Evolutionary conservation across 2,329 filamentous ascomycete genomes (phyloP).

Genomic region (Calonectria hawksworthii): DNA sequence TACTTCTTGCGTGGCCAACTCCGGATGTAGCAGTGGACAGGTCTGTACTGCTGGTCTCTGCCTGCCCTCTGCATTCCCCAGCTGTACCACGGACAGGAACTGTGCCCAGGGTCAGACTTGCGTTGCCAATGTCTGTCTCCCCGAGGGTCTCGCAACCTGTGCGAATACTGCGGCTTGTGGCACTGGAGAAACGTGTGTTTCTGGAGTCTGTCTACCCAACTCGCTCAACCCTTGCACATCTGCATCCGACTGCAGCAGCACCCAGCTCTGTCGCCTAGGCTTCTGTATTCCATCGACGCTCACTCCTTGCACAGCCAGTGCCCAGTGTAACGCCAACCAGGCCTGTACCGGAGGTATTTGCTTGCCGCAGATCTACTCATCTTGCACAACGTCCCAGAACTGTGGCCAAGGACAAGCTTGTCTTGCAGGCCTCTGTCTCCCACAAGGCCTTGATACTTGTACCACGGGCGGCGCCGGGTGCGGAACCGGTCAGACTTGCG

Average conservation of each 20-base stretch:
- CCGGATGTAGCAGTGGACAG: not conserved
- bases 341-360: slow-evolving; percentile 18
- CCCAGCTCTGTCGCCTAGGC: slow-evolving; percentile 10
- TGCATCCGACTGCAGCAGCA: not conserved
- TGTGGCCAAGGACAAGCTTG: slow-evolving; percentile 18
- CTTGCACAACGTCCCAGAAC: slow-evolving; percentile 5
- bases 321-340: not conserved
- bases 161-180: not conserved
- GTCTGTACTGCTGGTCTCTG: slow-evolving; percentile 8
- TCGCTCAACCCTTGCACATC: not conserved
- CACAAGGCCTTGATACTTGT: slow-evolving; percentile 9
- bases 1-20: not conserved
- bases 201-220: slow-evolving; percentile 1
- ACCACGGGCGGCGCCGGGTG: not conserved
- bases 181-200: not conserved
- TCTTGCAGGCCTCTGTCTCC: slow-evolving; percentile 15
- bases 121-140: not conserved
- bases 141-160: not conserved
- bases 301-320: not conserved
- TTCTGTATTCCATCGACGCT: slow-evolving; percentile 20
- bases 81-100: slow-evolving; percentile 1
- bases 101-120: not conserved
- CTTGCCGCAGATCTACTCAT: not conserved
- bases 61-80: not conserved
- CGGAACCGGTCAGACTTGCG: not conserved